Conservation (phyloP, 2,329 filamentous ascomycete species). For the Botryotinia narcissicola region DNA sequence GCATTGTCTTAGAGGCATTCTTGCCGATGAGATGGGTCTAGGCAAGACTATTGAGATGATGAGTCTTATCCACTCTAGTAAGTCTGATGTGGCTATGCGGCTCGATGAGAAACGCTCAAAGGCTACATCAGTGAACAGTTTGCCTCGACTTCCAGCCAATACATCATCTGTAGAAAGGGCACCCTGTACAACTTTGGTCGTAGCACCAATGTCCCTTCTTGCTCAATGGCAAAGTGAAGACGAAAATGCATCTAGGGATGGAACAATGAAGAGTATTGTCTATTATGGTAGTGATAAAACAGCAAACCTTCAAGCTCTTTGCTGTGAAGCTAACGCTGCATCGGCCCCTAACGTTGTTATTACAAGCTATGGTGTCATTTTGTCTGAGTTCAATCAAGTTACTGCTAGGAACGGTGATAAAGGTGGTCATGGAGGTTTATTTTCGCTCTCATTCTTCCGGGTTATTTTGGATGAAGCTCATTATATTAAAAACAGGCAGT, state of each 20-base stretch:
- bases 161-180: slow-evolving; percentile 62
- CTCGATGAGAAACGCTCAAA: slow-evolving; percentile 36
- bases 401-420: slow-evolving; percentile 63
- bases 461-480: slow-evolving; percentile 95
- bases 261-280: slow-evolving; percentile 78
- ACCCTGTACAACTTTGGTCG: slow-evolving; percentile 85
- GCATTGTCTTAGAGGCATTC: slow-evolving; percentile 86
- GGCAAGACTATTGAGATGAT: slow-evolving; percentile 99
- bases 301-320: slow-evolving; percentile 73
- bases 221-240: slow-evolving; percentile 97
- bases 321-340: slow-evolving; percentile 68
- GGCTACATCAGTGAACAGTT: slow-evolving; percentile 51
- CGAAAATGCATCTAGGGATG: slow-evolving; percentile 81
- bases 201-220: slow-evolving; percentile 97
- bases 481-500: slow-evolving; percentile 83
- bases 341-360: slow-evolving; percentile 87
- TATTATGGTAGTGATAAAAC: slow-evolving; percentile 91
- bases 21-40: slow-evolving; percentile 96
- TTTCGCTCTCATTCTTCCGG: slow-evolving; percentile 91
- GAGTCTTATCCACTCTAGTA: slow-evolving; percentile 83
- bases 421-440: slow-evolving; percentile 69
- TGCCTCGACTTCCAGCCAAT: slow-evolving; percentile 60
- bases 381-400: slow-evolving; percentile 84
- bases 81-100: slow-evolving; percentile 51
- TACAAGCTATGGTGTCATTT: slow-evolving; percentile 87